Evolutionary conservation across 495 filamentous ascomycete species (phyloP), one percentile per base, ranked within the genome.

Genomic region (Aspergillus steynii): DNA sequence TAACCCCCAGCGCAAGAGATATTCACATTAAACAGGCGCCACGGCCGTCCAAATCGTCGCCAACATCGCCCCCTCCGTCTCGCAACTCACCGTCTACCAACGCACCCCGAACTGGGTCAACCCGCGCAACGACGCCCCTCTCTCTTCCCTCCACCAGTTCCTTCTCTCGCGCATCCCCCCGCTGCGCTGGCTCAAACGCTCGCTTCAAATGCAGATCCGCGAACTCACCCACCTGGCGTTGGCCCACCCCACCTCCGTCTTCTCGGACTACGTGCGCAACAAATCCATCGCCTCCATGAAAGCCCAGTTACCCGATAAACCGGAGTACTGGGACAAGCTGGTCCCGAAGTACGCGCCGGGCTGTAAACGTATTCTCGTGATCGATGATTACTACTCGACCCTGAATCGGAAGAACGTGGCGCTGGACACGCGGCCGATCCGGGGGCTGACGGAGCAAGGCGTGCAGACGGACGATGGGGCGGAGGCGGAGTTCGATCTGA

Each of bases 1-100:
- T 58, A 2, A 53, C 20, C 32, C 51, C 50, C 6, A 29, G 20
- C 29, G 37, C 51, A 59, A 34, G 45, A 52, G 1, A 29, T 53
- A 51, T 50, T 28, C 52, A 60, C 10, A 62, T 14, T 1, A 8
- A 32, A 82, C 61, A 77, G 86, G 88, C 27, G 86, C 88, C 25
- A 90, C 87, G 20, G 84, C 83, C 9, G 87, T 84, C n/a, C 89
- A 91, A 67, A 89, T 91, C 62, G 78, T 88, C 27, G 87, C 89
- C 14, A 82, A 82, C 50, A 74, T 90, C 29, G 83, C 84, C 51
- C 83, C 83, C 53, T 61, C 81, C 5, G 80, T 82, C 50, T 69
- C 80, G n/a, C 70, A 79, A 10, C 71, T 90, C 5, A 85, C 82
- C 1, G 82, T 89, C 50, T 91, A 87, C 68, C 86, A 90, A 60